Base-by-base conservation (phyloP, 1,139 yeast genomes). In the Scheffersomyces stambukii region DNA sequence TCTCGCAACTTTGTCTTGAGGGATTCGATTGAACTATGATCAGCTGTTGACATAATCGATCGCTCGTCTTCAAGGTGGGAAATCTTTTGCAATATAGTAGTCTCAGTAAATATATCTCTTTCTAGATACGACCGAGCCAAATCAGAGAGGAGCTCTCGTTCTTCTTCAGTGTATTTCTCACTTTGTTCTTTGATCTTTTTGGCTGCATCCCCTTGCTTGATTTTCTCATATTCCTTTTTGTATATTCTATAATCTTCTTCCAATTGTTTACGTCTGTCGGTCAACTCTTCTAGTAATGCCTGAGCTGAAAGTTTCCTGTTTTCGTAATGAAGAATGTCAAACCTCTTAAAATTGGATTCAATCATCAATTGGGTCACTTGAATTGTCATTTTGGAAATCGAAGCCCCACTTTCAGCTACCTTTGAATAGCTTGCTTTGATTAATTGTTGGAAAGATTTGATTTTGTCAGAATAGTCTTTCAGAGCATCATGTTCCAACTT, bases 131-230 rank as follows among this genome's bases (percentile, higher is more conserved):
- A 43, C 16, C 57, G 56, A 2, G 77, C 77, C 19, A 72, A 52
- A 2, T 50, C 59, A 5, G 66, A 60, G 24, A 80, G 48, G 6
- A 51, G 50, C 5, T 45, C 57, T 28, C 69, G 64, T 16, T 65
- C 67, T 21, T 69, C 77, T 1, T 56, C 64, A 0, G 70, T 49
- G 33, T 70, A 71, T 1, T 46, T 37, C 8, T 48, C 47, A 18
- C 70, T 64, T 33, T 62, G 64, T 13, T 52, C 54, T 36, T 61
- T 62, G 36, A 77, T 62, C 26, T 52, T 54, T 25, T 52, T 51
- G 10, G 66, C 69, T 9, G 70, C 70, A 13, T 62, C 70, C 28
- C 72, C 63, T 26, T 66, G 60, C 36, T 62, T 70, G 32, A 64
- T 54, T 31, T 57, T 59, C 25, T 65, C 65, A 30, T 70, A 66